Evolutionary conservation across 345 rosid genomes (phyloP).

Genomic region (Euphorbia pulcherrima): DNA sequence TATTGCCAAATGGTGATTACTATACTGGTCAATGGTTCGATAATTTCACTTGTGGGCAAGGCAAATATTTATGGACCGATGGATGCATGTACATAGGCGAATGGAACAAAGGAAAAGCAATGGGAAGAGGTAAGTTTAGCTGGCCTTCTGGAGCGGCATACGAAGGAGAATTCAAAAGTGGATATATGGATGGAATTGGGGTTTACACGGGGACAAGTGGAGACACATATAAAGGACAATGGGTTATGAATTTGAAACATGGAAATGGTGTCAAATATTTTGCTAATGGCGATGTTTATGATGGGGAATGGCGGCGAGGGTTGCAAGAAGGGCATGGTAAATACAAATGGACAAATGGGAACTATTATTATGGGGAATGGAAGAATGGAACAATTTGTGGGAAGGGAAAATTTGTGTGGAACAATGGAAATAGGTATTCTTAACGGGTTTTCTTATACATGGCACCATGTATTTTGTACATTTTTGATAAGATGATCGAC

Average conservation of each 20-base stretch:
- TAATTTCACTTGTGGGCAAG: conserved; percentile 76
- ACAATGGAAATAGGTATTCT: conserved; percentile 51
- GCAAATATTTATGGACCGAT: conserved; percentile 85
- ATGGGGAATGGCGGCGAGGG: conserved; percentile 86
- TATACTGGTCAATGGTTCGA: conserved; percentile 87
- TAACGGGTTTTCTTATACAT: too few species aligned
- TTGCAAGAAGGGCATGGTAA: conserved; percentile 75
- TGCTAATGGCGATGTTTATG: conserved; percentile 71
- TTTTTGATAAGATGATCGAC: too few species aligned
- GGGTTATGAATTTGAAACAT: conserved; percentile 90
- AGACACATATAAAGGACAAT: conserved; percentile 65
- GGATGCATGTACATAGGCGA: conserved; percentile 87
- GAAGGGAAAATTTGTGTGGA: conserved; percentile 68
- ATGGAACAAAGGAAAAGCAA: conserved; percentile 75
- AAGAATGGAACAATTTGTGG: conserved; percentile 64
- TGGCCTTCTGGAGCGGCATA: conserved; percentile 93
- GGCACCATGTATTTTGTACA: too few species aligned
- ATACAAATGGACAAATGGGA: conserved; percentile 64
- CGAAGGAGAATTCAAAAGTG: conserved; percentile 88
- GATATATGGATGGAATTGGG: conserved; percentile 87
- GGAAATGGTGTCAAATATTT: conserved; percentile 63
- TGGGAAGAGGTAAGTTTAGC: conserved; percentile 77
- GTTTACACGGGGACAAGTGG: conserved; percentile 57
- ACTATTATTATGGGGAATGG: conserved; percentile 69
- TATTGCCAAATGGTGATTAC: conserved; percentile 78